A percentile compares a stretch with the other conserved stretches of the same genome.
These are phyloP conservation scores for Picocystis sp. DNA, from an alignment of 163 green algal species.

Conservation along the genomic window DNA sequence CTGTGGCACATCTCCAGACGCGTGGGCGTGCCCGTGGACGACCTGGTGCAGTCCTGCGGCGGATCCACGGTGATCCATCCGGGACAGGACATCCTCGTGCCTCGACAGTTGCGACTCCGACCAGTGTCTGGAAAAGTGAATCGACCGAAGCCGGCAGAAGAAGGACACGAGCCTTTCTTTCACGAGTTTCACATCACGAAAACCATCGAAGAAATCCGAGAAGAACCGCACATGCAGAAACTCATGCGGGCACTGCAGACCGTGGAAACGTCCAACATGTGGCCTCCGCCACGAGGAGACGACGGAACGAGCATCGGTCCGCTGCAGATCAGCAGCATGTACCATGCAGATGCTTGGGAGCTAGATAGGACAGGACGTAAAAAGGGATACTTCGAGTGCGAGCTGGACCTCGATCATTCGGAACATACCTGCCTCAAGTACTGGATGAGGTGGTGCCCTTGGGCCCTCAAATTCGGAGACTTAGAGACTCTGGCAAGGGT, in stretches of 20 bases:
- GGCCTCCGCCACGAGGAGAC: slow-evolving; percentile 20
- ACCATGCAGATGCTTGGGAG: slow-evolving; percentile 24
- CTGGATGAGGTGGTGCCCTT: slow-evolving; percentile 28
- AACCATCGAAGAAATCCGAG: background rate
- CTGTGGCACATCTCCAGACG: background rate
- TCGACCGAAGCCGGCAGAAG: background rate
- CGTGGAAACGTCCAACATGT: slow-evolving; percentile 24
- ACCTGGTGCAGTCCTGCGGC: background rate
- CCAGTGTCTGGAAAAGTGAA: background rate
- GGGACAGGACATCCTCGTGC: slow-evolving; percentile 1
- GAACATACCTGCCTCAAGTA: slow-evolving; percentile 18
- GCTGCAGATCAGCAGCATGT: slow-evolving; percentile 24
- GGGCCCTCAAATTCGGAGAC: slow-evolving; percentile 28
- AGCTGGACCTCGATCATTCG: slow-evolving; percentile 19
- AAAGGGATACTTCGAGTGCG: slow-evolving; percentile 9
- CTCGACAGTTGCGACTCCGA: background rate
- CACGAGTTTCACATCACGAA: background rate
- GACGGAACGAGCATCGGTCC: slow-evolving; percentile 23
- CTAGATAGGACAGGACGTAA: background rate
- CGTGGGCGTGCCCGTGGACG: background rate
- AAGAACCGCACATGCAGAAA: slow-evolving; percentile 1
- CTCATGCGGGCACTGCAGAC: slow-evolving; percentile 17
- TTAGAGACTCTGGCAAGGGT: slow-evolving; percentile 19
- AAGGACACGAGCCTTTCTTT: background rate
- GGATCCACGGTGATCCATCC: background rate